Base-by-base conservation (phyloP, 1,284 basidiomycete genomes). In the Heterobasidion annosum region DNA sequence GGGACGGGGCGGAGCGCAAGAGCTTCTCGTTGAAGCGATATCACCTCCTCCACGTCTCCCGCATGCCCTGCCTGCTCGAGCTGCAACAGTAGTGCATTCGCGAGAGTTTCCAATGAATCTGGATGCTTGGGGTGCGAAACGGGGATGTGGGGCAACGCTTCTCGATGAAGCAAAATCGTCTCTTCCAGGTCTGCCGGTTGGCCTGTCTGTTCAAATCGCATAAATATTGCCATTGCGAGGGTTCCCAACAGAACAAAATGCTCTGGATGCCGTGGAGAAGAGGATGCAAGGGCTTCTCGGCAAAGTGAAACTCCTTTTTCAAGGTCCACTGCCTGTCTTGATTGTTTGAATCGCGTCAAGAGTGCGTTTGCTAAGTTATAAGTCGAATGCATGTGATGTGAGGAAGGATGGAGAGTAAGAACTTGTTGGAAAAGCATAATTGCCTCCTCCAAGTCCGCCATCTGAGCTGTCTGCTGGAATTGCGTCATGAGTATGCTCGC, bases 381-480 rank as follows among this genome's bases (percentile, higher is more conserved):
- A 5, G 19, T n/a, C 58, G 60, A 3, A 58, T 53, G 51, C 53
- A 54, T 8, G 12, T 65, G 59, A 44, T 63, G 48, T 37, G 54
- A 35, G 25, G 57, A n/a, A 5, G 62, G 55, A 19, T 60, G 56
- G 12, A 66, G 57, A 1, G 50, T 43, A 3, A 65, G 54, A 33
- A 66, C 63, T 2, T 63, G 57, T 16, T 57, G 58, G 48, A 63
- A 63, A 47, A 65, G 59, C 16, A 57, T 47, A 13, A 71, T 58
- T 2, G 70, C 66, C 45, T 64, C 58, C n/a, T 72, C 62, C 35
- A 73, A 56, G 54, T 72, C 70, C 10, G 12, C 37, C 12, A 40
- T 10, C 37, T 40, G 37, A 40, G 12, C 37, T n/a, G 37, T 40
- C 37, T 12, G 37, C 15, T 40, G 12, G 37, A 40, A 40, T n/a